Evolutionary conservation across 305 asterid genomes (phyloP).

Genomic region (Withania somnifera): DNA sequence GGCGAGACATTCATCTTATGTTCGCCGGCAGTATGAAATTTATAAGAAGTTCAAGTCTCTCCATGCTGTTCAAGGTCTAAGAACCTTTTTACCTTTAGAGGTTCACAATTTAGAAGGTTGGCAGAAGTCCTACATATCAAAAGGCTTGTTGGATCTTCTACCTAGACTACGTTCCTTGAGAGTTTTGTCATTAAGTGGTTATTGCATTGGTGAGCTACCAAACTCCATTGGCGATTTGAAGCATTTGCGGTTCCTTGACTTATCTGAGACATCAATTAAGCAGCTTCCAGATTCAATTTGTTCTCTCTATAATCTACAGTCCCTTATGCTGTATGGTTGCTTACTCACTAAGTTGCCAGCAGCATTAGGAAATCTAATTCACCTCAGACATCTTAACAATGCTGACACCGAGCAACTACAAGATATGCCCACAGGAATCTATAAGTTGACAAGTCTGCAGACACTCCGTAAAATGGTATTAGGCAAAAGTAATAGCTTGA

Average conservation of each 20-base stretch:
- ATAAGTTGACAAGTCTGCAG: slow-evolving; percentile 38
- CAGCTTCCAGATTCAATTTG: slow-evolving; percentile 32
- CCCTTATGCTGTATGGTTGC: slow-evolving; percentile 42
- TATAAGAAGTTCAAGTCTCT: slow-evolving; percentile 30
- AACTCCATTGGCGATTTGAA: slow-evolving; percentile 44
- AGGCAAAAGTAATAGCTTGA: slow-evolving; percentile 38
- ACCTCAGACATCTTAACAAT: slow-evolving; percentile 57
- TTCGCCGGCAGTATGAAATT: slow-evolving; percentile 48
- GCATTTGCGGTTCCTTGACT: slow-evolving; percentile 49
- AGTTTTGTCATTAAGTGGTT: slow-evolving; percentile 55
- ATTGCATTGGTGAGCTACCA: slow-evolving; percentile 56
- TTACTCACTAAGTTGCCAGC: slow-evolving; percentile 40
- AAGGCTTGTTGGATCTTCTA: slow-evolving; percentile 32
- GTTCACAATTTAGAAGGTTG: slow-evolving; percentile 37
- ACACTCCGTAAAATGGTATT: slow-evolving; percentile 47
- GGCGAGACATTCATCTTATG: slow-evolving; percentile 57
- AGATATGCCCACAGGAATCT: slow-evolving; percentile 49
- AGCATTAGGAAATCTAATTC: slow-evolving; percentile 35
- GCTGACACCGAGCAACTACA: slow-evolving; percentile 39
- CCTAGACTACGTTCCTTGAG: slow-evolving; percentile 42
- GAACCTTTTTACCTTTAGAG: slow-evolving; percentile 62
- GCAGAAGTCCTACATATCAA: slow-evolving; percentile 57
- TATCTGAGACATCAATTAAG: slow-evolving; percentile 36
- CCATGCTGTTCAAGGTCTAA: slow-evolving; percentile 14
- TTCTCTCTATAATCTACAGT: slow-evolving; percentile 40